Base-by-base conservation (phyloP, 768 basidiomycete species). In the Kwoniella dendrophila region DNA sequence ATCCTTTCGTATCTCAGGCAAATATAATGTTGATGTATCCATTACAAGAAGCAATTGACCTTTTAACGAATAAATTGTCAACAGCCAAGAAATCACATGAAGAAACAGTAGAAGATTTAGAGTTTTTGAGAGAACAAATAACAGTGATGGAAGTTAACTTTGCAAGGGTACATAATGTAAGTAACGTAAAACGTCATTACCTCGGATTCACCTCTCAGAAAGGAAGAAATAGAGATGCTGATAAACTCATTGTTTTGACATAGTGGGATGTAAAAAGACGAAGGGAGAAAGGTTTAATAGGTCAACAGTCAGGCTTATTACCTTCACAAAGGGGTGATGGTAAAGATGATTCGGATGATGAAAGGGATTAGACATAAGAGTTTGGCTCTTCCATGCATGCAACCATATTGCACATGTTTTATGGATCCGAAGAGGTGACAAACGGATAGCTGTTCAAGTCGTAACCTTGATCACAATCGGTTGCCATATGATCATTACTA, bases 11-110 rank as follows among this genome's bases (percentile, higher is more conserved):
- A 20, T 11, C 6, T 43, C 66, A 98, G 95, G 96, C 96, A 6
- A 97, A 97, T 66, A 92, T 94, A 1, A 97, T 98, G 95, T 83
- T 99, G 1, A 90, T 92, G 0, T 99, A 99, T 81, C 89, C 88
- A 64, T 81, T 95, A 26, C 83, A 86, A 0, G 86, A 85, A 16
- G 96, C 96, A 1, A 84, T 88, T 58, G 77, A 83, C 1, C 84
- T 98, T 7, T 81, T 99, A 0, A 79, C 83, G 57, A 84, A 85
- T 26, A 97, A 97, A 79, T 85, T 94, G 29, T 79, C 81, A 0
- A 82, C 84, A 0, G 94, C 94, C 0, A 84, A 90, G 73, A 80
- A 80, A 12, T 85, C 82, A 58, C 80, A 95, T 52, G 73, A 82
- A 27, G 86, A 87, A 74, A 86, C 88, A 0, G 82, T 88, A 43